Base-by-base conservation (phyloP, 768 basidiomycete genomes). In the Suillus plorans region DNA sequence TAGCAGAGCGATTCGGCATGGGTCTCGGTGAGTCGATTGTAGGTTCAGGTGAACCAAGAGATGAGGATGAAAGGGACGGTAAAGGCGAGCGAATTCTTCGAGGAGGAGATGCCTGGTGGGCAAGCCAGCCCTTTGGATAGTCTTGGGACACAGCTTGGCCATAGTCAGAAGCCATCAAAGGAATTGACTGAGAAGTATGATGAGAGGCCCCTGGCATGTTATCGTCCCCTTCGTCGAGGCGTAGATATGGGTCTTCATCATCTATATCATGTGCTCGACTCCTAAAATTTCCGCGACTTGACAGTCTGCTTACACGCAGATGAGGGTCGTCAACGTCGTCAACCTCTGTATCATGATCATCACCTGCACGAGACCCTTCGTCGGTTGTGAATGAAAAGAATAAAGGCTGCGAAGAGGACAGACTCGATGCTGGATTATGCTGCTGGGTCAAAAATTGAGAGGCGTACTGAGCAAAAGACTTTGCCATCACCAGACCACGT, bases 371-470 rank as follows among this genome's bases (percentile, higher is more conserved):
- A 65, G 81, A 77, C 62, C 83, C 89, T 62, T 87, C 83, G 78
- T 91, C 90, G 67, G 91, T 91, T 53, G 88, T 88, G 76, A 94
- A 93, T 22, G 92, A 94, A 82, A 91, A 94, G 82, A 94, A 94
- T 76, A 94, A 85, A 62, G 92, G 92, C 77, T 92, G 91, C 44
- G 80, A 81, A 45, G 87, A 87, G 25, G 86, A 84, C 47, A 85
- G 83, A 70, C 85, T 78, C 69, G 83, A 85, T 44, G 85, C 80
- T 64, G 74, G 72, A 63, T 81, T 79, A 64, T 78, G 82, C 70
- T 86, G 87, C 69, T 84, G 83, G 73, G 83, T 87, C 74, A 93
- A 80, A 73, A 92, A 92, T 70, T 92, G 90, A 52, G 91, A 92
- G 59, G 91, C 91, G 80, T 90, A 92, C 60, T 86, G 86, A 69